Evolutionary conservation across 768 basidiomycete genomes (phyloP), one percentile per base, ranked within the genome.

Genomic region (Phylloporus scabripes): DNA sequence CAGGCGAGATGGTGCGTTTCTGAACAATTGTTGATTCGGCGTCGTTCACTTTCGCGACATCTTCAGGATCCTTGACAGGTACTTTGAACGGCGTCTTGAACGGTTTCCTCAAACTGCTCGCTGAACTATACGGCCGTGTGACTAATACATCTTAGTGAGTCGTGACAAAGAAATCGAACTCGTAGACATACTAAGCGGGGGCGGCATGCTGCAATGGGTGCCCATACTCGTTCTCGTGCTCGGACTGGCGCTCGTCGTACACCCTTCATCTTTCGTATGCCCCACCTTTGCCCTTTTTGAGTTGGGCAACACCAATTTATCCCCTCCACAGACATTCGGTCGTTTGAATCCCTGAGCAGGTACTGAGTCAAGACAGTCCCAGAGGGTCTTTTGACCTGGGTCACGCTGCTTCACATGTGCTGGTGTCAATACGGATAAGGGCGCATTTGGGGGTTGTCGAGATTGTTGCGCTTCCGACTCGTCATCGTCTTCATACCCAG

Each of bases 81-180:
- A 73, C 78, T 34, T 60, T 70, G 40, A 80, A 60, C 0, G 66
- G 60, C 0, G 57, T 60, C 44, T 67, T 71, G 56, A 68, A 70
- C 1, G 74, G 82, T 58, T 79, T 82, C 37, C 58, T 70, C 44
- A 81, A 55, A 46, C 55, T 57, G 21, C 54, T 58, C 0, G 63
- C 70, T 7, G 78, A 79, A 42, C 55, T 60, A 57, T 75, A 68
- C 4, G 76, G 72, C 53, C 70, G 77, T 7, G 79, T 80, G 12
- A 75, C 79, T 78, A 24, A 34, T 15, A 28, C 14, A 12, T 8
- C 11, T 36, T 17, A 15, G 34, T 50, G 3, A 60, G 24, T 24
- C 12, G 29, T 8, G 37, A 32, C 15, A 15, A 17, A 24, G 17
- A 12, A 7, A 32, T 21, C 49, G 5, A 6, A 18, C 4, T 7